These are phyloP conservation scores for Penicillium goetzii DNA, from an alignment of 495 filamentous ascomycete genomes.

Conservation along the genomic window DNA sequence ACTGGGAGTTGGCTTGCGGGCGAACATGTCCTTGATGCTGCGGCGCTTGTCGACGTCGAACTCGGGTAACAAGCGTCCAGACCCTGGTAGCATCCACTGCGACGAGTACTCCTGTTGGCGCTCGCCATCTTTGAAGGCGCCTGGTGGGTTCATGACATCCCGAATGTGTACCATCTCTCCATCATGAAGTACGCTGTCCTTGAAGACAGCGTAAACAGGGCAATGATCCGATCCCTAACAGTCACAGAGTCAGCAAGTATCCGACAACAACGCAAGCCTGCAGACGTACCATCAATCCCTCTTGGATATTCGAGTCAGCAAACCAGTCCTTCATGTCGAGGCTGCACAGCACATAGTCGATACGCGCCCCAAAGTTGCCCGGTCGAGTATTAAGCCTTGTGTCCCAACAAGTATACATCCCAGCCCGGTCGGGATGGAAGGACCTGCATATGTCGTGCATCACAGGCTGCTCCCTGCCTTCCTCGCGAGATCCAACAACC, in stretches of 20 bases:
- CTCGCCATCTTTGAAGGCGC: slow-evolving; percentile 72
- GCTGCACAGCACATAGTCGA: slow-evolving; percentile 91
- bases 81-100: slow-evolving; percentile 70
- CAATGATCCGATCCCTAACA: slow-evolving; percentile 89
- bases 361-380: slow-evolving; percentile 86
- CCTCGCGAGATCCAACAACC: slow-evolving; percentile 70
- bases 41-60: slow-evolving; percentile 70
- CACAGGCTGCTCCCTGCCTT: slow-evolving; percentile 71
- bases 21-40: slow-evolving; percentile 93
- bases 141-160: slow-evolving; percentile 81
- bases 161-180: slow-evolving; percentile 57
- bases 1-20: slow-evolving; percentile 51
- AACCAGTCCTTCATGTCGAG: slow-evolving; percentile 84
- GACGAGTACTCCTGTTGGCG: slow-evolving; percentile 67
- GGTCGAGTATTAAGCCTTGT: slow-evolving; percentile 84
- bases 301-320: slow-evolving; percentile 86
- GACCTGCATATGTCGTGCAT: slow-evolving; percentile 85
- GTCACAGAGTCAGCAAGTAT: slow-evolving; percentile 20
- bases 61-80: slow-evolving; percentile 82
- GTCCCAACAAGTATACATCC: slow-evolving; percentile 98
- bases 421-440: slow-evolving; percentile 75
- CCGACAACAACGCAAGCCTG: background rate
- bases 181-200: slow-evolving; percentile 59
- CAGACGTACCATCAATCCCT: slow-evolving; percentile 74
- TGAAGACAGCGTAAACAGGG: slow-evolving; percentile 82